Evolutionary conservation across 805 yeast species (phyloP), one percentile per base, ranked within the genome.

Genomic region (Wickerhamomyces rabaulensis): DNA sequence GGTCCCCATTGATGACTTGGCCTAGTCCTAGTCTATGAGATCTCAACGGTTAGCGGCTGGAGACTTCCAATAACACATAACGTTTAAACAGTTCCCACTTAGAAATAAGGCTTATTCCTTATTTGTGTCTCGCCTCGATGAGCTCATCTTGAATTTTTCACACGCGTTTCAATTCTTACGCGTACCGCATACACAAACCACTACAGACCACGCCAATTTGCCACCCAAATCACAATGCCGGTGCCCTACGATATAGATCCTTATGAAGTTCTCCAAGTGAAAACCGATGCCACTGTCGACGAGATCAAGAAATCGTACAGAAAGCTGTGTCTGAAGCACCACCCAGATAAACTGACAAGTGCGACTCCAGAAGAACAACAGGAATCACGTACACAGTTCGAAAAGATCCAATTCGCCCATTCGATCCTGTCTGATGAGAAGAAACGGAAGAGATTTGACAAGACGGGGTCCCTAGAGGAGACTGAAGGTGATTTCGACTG

Each of bases 341-440:
- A 86, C 59, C 95, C 95, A 1, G 95, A 86, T 62, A 85, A 86
- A 58, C 63, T 75, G 41, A 70, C 68, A 57, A 66, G 67, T 9
- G 57, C 54, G 41, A 54, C 66, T 2, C 50, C 48, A 12, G 66
- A 61, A 9, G 70, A 64, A 40, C 64, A 63, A 33, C 64, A 52
- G 10, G 66, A 57, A 42, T 62, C 72, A 31, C 69, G 65, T 45
- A 41, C 31, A n/a, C 56, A 55, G 50, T 89, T 90, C 62, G 85
- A 88, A 43, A 67, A 77, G 53, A 74, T 89, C 17, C 91, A 87
- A 60, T 82, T 87, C 56, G 83, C 95, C 19, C 87, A 86, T 61
- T 70, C 82, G 39, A 73, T 89, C 0, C 67, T 89, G 22, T 70
- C 79, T 23, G 94, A 89, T 57, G 67, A 73, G 0, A 61, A 64